These are phyloP conservation scores for Malassezia restricta DNA, from an alignment of 1,284 basidiomycete species.

Conservation along the genomic window DNA sequence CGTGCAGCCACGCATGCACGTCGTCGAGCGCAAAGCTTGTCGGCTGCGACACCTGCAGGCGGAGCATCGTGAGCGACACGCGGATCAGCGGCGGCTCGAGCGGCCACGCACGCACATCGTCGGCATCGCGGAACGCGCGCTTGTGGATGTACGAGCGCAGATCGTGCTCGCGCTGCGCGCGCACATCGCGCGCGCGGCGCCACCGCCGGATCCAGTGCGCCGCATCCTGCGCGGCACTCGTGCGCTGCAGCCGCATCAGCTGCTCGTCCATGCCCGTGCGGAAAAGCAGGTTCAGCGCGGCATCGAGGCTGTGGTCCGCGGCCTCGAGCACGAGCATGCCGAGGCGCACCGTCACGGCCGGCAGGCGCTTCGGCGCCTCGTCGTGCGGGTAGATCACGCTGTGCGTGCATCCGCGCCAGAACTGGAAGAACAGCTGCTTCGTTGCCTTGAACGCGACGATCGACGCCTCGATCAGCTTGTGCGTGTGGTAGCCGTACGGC, in stretches of 20 bases:
- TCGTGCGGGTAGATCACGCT: slow-evolving; percentile 32
- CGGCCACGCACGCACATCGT: slow-evolving; percentile 48
- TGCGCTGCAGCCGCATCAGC: slow-evolving; percentile 52
- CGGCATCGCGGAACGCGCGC: slow-evolving; percentile 32
- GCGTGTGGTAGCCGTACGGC: slow-evolving; percentile 65
- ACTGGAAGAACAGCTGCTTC: slow-evolving; percentile 48
- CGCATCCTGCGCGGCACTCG: slow-evolving; percentile 55
- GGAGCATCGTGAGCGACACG: slow-evolving; percentile 56
- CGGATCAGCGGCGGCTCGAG: slow-evolving; percentile 65
- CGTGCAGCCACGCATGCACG: slow-evolving; percentile 60
- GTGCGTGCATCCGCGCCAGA: slow-evolving; percentile 39
- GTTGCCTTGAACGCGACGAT: slow-evolving; percentile 48
- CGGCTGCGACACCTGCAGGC: slow-evolving; percentile 56
- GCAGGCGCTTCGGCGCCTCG: slow-evolving; percentile 48
- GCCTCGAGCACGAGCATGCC: slow-evolving; percentile 60
- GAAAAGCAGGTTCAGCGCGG: slow-evolving; percentile 65
- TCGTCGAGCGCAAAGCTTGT: slow-evolving; percentile 52
- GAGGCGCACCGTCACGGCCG: slow-evolving; percentile 54
- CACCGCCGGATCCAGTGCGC: slow-evolving; percentile 58
- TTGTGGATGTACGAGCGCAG: slow-evolving; percentile 40
- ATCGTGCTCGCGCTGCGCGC: slow-evolving; percentile 49
- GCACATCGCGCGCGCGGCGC: slow-evolving; percentile 44
- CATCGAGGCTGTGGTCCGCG: slow-evolving; percentile 79
- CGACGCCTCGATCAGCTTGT: slow-evolving; percentile 48
- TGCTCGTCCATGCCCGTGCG: slow-evolving; percentile 65